Percentiles rank a stretch among this genome's conserved stretches.
Conservation (phyloP, 2,329 filamentous ascomycete genomes). For the Pseudogymnoascus sp. region DNA sequence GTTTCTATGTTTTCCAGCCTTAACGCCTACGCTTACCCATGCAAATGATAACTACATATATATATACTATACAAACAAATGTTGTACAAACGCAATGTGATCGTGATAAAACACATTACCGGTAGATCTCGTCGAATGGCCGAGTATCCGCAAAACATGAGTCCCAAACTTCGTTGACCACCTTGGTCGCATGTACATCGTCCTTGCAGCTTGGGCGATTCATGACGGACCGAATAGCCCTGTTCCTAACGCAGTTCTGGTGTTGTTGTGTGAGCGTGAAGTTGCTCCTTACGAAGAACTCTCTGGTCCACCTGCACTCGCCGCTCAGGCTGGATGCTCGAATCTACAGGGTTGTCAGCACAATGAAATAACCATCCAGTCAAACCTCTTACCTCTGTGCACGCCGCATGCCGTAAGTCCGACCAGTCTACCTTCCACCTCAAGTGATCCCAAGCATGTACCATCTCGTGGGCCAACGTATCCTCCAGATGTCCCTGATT, state of each 20-base stretch:
- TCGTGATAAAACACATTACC: conserved; percentile 37
- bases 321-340: conserved; percentile 86
- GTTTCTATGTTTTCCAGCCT: conserved; percentile 22
- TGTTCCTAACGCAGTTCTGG: conserved; percentile 78
- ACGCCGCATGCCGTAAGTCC: conserved; percentile 82
- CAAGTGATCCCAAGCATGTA: conserved; percentile 91
- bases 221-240: conserved; percentile 73
- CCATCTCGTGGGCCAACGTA: conserved; percentile 93
- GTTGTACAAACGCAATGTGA: not conserved
- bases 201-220: conserved; percentile 73
- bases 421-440: conserved; percentile 81
- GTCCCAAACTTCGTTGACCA: conserved; percentile 97
- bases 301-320: conserved; percentile 83
- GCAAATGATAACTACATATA: conserved; percentile 9
- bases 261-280: conserved; percentile 88
- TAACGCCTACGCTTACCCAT: conserved; percentile 25
- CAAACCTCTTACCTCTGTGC: conserved; percentile 64
- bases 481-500: conserved; percentile 80
- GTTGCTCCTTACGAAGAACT: conserved; percentile 77
- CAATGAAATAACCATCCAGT: not conserved
- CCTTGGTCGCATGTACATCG: conserved; percentile 73
- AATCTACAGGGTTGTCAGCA: conserved; percentile 49
- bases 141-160: conserved; percentile 91
- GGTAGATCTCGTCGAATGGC: conserved; percentile 95
- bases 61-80: conserved; percentile 9